Conservation (phyloP, 305 asterid genomes). For the Fraxinus dipetala region DNA sequence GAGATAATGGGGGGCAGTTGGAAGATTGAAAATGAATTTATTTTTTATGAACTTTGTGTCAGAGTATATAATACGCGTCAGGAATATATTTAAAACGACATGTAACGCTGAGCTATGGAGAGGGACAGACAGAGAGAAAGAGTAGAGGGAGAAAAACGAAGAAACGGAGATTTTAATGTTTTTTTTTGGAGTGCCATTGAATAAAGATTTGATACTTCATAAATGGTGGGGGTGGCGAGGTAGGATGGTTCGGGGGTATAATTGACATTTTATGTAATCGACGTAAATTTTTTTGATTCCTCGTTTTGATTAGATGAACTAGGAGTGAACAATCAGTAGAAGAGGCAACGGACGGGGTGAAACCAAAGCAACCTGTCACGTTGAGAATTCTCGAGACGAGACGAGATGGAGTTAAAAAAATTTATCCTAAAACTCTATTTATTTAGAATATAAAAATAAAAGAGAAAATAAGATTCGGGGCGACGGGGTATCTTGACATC, state of each 20-base stretch:
- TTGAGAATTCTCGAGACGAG: background rate
- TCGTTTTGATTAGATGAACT: no score
- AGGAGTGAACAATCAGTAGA: no score
- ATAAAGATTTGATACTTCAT: background rate
- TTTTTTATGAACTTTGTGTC: constrained; percentile 12
- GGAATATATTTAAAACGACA: constrained; percentile 53
- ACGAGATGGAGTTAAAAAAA: no score
- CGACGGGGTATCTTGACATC: no score
- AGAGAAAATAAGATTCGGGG: no score
- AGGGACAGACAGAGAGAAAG: constrained; percentile 15
- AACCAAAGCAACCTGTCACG: no score
- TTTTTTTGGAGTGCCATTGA: constrained; percentile 17
- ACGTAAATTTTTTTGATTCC: no score
- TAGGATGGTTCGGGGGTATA: background rate
- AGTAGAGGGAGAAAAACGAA: constrained; percentile 14
- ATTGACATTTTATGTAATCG: background rate
- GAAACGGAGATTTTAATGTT: background rate
- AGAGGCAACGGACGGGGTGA: no score
- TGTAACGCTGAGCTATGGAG: constrained; percentile 35
- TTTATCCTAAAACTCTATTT: no score
- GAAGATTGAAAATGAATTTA: constrained; percentile 28
- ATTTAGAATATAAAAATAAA: no score
- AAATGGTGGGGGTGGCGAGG: background rate
- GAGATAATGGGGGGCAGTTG: constrained; percentile 29
- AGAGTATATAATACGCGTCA: constrained; percentile 44